Conservation (phyloP, 352 stramenopile genomes). For the Phytophthora palmivora region DNA sequence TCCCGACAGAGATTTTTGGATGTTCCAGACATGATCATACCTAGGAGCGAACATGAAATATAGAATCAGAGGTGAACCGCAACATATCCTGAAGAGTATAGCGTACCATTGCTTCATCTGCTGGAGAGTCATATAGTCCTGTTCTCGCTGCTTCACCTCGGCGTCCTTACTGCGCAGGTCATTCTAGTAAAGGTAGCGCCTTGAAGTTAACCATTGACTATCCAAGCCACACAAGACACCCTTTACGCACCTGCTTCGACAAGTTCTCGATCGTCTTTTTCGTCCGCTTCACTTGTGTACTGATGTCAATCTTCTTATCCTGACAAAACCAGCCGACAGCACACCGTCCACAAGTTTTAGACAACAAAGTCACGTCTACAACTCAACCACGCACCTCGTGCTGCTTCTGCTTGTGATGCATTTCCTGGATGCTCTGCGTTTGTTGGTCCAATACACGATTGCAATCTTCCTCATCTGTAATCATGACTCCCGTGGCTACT, state of each 20-base stretch:
- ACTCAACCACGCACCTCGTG: constrained; percentile 45
- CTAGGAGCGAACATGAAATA: constrained; percentile 33
- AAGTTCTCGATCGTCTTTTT: constrained; percentile 58
- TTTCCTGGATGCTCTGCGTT: constrained; percentile 75
- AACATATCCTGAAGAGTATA: background rate
- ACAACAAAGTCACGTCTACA: background rate
- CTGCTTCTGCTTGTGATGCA: constrained; percentile 71
- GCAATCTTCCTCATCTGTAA: constrained; percentile 87
- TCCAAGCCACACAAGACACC: background rate
- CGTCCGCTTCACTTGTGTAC: constrained; percentile 69
- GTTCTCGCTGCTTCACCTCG: constrained; percentile 75
- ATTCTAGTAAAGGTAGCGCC: constrained; percentile 44
- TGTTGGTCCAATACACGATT: constrained; percentile 72
- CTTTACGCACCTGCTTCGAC: constrained; percentile 56
- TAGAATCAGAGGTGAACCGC: background rate
- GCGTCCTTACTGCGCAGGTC: constrained; percentile 71
- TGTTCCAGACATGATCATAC: constrained; percentile 70
- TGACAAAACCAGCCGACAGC: constrained; percentile 10
- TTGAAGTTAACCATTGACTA: constrained; percentile 7
- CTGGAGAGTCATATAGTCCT: constrained; percentile 71
- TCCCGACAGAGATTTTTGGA: constrained; percentile 60
- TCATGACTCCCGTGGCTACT: constrained; percentile 69
- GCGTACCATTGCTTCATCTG: constrained; percentile 81
- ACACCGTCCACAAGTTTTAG: background rate
- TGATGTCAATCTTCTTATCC: constrained; percentile 80